Base-by-base conservation (phyloP, 352 stramenopile species). In the Globisporangium cederbergense region DNA sequence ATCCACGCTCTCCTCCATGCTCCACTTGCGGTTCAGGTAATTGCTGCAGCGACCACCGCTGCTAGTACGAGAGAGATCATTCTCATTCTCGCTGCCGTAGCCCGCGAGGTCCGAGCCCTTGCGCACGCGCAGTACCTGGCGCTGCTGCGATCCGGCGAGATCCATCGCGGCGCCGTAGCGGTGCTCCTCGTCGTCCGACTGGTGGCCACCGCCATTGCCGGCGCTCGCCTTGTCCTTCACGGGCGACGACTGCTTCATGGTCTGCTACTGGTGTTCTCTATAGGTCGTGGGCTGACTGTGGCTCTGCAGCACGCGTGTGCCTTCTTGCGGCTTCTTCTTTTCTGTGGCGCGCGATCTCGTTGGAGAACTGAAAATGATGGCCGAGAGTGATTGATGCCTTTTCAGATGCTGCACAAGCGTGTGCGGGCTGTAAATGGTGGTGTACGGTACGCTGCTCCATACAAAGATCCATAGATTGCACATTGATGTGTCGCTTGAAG, bases 1-100 rank as follows among this genome's bases (percentile, higher is more conserved):
- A 1, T 75, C 63, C n/a, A 91, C 83, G 3, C 70, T 90, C 67
- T 95, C 86, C 56, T 93, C 82, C 70, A 91, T 88, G 67, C 79
- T 91, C 82, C 82, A 91, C 73, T 91, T 93, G 71, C 82, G 81
- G 75, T 93, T 89, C 66, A 83, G 66, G 67, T 91, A 93, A 70
- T 93, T 93, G 67, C 77, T 59, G 47, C 38, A n/a, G 20, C 62
- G 51, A 18, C 22, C 54, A 1, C 6, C 51, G 42, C 54, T 34
- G 18, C 25, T 28, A 28, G 42, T 47, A 16, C n/a, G 11, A 20
- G 49, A 20, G 22, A 13, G 20, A 2, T n/a, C 42, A 28, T 50
- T 73, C 3, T 62, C 68, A 1, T 72, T 68, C 46, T 78, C 83
- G 47, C 73, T 87, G 5, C 74, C 79, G 42, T 84, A 80, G 58